Percentiles rank a stretch among this genome's conserved stretches.
These are phyloP conservation scores for Lathyrus oleraceus DNA, from an alignment of 306 rosid species.

Conservation along the genomic window DNA sequence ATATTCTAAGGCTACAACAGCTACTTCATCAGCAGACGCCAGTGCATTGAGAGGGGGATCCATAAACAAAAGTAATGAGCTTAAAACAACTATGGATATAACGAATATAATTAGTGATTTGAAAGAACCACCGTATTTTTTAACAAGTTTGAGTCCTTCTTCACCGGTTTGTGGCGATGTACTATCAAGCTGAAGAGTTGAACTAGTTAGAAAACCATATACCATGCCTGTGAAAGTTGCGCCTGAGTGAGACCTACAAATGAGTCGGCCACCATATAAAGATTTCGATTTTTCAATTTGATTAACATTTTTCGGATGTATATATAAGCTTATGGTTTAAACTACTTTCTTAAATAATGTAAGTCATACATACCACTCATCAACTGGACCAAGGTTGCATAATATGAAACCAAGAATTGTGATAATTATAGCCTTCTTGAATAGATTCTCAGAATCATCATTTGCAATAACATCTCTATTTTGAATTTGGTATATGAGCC, in stretches of 20 bases:
- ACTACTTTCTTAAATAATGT: constrained; percentile 1
- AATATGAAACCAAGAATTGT: constrained; percentile 60
- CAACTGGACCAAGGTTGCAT: constrained; percentile 76
- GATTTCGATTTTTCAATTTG: not conserved
- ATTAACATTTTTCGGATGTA: constrained; percentile 8
- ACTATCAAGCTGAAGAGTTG: constrained; percentile 57
- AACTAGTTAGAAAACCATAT: constrained; percentile 65
- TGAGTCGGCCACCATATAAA: constrained; percentile 12
- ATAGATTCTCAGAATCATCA: constrained; percentile 60
- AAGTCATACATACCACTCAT: constrained; percentile 71
- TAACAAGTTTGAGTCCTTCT: constrained; percentile 69
- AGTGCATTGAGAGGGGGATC: constrained; percentile 72
- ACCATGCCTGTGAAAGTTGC: constrained; percentile 76
- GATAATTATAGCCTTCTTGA: constrained; percentile 68
- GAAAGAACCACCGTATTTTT: constrained; percentile 59
- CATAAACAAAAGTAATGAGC: constrained; percentile 57
- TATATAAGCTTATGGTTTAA: not conserved
- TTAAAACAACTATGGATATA: constrained; percentile 53
- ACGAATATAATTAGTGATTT: constrained; percentile 63
- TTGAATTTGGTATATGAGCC: constrained; percentile 76
- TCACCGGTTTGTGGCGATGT: constrained; percentile 51
- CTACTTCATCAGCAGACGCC: constrained; percentile 37
- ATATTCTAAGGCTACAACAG: constrained; percentile 34
- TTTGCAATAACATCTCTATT: constrained; percentile 56
- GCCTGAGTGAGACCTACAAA: constrained; percentile 76